Evolutionary conservation across 768 basidiomycete genomes (phyloP).

Genomic region (Wakefieldia striispora): DNA sequence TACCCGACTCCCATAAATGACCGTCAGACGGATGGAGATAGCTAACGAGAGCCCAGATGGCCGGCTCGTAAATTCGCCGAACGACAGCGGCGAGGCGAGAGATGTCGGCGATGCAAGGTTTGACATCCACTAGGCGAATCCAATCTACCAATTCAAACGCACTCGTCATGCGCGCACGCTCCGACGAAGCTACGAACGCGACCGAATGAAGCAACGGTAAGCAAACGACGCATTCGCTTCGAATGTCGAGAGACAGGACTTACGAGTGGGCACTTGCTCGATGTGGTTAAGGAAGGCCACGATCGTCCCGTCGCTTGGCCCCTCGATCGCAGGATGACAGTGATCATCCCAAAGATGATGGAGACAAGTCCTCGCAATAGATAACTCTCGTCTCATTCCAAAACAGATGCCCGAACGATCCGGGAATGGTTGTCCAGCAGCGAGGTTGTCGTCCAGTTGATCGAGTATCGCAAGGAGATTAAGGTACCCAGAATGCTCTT

Average conservation of each 20-base stretch:
- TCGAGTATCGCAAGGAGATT: slow-evolving; percentile 30
- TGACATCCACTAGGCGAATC: slow-evolving; percentile 47
- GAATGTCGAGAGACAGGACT: slow-evolving; percentile 23
- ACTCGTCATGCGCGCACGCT: slow-evolving; percentile 30
- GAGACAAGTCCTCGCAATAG: slow-evolving; percentile 39
- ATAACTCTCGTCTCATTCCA: slow-evolving; percentile 47
- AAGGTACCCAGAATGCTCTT: slow-evolving; percentile 39
- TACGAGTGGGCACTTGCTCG: slow-evolving; percentile 47
- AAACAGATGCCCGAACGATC: slow-evolving; percentile 34
- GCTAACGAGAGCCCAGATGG: slow-evolving; percentile 43
- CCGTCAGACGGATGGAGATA: slow-evolving; percentile 41
- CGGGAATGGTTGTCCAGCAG: slow-evolving; percentile 29
- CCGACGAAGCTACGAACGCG: slow-evolving; percentile 37
- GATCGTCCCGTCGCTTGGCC: slow-evolving; percentile 19
- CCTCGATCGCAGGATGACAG: not conserved
- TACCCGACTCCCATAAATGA: slow-evolving; percentile 40
- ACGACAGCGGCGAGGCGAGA: slow-evolving; percentile 40
- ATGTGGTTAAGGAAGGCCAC: slow-evolving; percentile 45
- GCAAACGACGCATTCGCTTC: not conserved
- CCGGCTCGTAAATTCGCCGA: slow-evolving; percentile 39
- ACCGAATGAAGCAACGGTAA: slow-evolving; percentile 1
- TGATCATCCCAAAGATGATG: slow-evolving; percentile 23
- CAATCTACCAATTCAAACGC: slow-evolving; percentile 66
- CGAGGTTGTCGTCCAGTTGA: slow-evolving; percentile 39
- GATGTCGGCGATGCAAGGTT: slow-evolving; percentile 38